A percentile compares a stretch with the other conserved stretches of the same genome.
These are phyloP conservation scores for Pythium myriotylum DNA, from an alignment of 352 stramenopile species.

Conservation along the genomic window DNA sequence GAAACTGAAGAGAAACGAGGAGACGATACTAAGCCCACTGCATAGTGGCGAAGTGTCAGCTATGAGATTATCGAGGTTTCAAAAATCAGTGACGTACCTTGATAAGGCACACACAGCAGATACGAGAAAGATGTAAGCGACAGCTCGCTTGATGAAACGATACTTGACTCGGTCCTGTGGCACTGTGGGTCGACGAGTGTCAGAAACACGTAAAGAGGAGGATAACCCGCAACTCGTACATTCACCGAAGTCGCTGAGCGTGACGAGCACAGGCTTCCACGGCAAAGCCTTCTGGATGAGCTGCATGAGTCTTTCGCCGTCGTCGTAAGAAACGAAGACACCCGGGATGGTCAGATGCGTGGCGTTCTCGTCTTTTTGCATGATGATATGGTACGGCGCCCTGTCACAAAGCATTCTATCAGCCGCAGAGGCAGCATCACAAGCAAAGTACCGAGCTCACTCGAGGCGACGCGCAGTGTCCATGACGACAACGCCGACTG, in stretches of 20 bases:
- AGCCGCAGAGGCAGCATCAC: not conserved
- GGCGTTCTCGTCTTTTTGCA: slow-evolving; percentile 82
- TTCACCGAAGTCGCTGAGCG: slow-evolving; percentile 60
- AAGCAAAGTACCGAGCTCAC: slow-evolving; percentile 33
- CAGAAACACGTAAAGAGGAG: not conserved
- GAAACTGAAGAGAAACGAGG: slow-evolving; percentile 65
- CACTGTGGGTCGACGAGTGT: slow-evolving; percentile 31
- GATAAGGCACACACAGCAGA: slow-evolving; percentile 81
- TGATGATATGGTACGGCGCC: slow-evolving; percentile 81
- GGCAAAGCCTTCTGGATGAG: slow-evolving; percentile 39
- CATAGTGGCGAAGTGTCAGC: not conserved
- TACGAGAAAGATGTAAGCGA: slow-evolving; percentile 79
- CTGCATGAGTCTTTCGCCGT: slow-evolving; percentile 59
- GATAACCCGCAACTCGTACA: slow-evolving; percentile 36
- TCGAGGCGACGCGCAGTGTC: slow-evolving; percentile 54
- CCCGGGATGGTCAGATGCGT: slow-evolving; percentile 62
- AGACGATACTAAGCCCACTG: slow-evolving; percentile 66
- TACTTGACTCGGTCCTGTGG: slow-evolving; percentile 56
- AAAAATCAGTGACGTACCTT: slow-evolving; percentile 27
- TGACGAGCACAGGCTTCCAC: slow-evolving; percentile 62
- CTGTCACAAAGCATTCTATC: slow-evolving; percentile 23
- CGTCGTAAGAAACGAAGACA: slow-evolving; percentile 71
- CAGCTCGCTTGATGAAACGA: slow-evolving; percentile 62
- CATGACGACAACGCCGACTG: slow-evolving; percentile 75
- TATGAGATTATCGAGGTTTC: not conserved